Evolutionary conservation across 805 yeast species (phyloP).

Genomic region (Candida chauliodis): DNA sequence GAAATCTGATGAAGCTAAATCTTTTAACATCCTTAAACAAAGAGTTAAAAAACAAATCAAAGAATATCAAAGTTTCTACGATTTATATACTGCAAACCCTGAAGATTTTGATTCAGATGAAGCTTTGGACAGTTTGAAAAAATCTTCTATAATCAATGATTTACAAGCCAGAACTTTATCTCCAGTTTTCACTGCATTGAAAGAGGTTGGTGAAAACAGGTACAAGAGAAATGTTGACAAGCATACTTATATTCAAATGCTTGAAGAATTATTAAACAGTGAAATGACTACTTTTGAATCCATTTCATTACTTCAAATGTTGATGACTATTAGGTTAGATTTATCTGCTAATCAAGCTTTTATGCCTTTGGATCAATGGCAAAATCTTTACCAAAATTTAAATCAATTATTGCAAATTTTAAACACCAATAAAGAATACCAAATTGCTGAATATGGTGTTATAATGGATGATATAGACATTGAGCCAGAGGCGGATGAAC

Average conservation of each 20-base stretch:
- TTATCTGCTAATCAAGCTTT: conserved; percentile 60
- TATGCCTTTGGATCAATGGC: conserved; percentile 84
- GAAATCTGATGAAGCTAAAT: conserved; percentile 78
- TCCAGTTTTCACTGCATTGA: conserved; percentile 67
- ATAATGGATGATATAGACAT: conserved; percentile 68
- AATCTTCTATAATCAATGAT: conserved; percentile 18
- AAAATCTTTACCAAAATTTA: conserved; percentile 60
- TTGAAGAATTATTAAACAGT: conserved; percentile 57
- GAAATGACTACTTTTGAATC: conserved; percentile 59
- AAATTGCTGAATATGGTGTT: conserved; percentile 72
- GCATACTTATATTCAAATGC: conserved; percentile 65
- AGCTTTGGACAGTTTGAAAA: conserved; percentile 5
- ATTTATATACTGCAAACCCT: conserved; percentile 62
- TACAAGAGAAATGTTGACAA: conserved; percentile 94
- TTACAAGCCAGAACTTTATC: conserved; percentile 38
- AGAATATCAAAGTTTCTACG: conserved; percentile 61
- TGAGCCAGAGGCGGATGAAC: conserved; percentile 54
- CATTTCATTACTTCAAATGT: conserved; percentile 72
- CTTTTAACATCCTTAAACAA: conserved; percentile 84
- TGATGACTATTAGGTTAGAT: conserved; percentile 88
- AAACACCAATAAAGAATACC: conserved; percentile 60
- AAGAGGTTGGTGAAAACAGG: conserved; percentile 78
- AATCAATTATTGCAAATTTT: conserved; percentile 60
- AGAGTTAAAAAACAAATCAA: conserved; percentile 77
- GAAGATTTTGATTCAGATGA: conserved; percentile 59